These are phyloP conservation scores for Phylloporus rhodoxanthus DNA, from an alignment of 768 basidiomycete species.

Conservation along the genomic window DNA sequence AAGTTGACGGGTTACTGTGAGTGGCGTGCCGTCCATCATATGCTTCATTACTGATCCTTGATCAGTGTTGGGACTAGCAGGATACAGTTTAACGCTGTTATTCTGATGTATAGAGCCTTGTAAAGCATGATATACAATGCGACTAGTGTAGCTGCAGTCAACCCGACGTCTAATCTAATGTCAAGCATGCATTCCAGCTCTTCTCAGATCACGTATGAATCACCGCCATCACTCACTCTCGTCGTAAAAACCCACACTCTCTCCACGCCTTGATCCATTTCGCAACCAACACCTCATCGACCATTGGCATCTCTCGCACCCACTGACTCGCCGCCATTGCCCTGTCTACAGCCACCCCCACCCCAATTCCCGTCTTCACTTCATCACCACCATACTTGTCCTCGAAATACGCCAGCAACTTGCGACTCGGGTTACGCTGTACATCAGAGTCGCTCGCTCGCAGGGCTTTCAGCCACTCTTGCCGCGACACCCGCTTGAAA, in stretches of 20 bases:
- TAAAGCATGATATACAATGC: neutral
- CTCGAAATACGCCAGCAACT: slow-evolving; percentile 23
- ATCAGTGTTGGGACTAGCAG: slow-evolving; percentile 36
- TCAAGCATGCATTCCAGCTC: neutral
- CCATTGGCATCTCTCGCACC: slow-evolving; percentile 13
- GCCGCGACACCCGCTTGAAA: slow-evolving; percentile 16
- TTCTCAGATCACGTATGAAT: neutral
- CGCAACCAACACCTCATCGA: slow-evolving; percentile 28
- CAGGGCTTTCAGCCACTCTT: slow-evolving; percentile 22
- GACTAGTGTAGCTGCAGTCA: too few relatives aligned
- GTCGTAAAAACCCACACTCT: slow-evolving; percentile 32
- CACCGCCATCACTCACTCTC: neutral
- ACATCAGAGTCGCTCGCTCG: slow-evolving; percentile 20
- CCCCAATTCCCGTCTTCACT: neutral
- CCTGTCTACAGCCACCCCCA: slow-evolving; percentile 7
- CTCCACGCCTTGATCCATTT: slow-evolving; percentile 42
- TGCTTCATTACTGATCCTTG: neutral
- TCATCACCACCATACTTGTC: slow-evolving; percentile 18
- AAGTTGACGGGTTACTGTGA: slow-evolving; percentile 81
- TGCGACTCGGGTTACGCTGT: slow-evolving; percentile 21
- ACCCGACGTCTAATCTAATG: neutral
- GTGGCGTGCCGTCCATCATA: slow-evolving; percentile 27
- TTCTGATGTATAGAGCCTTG: slow-evolving; percentile 3
- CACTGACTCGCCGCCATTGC: slow-evolving; percentile 13
- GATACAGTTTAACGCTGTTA: slow-evolving; percentile 29